Base-by-base conservation (phyloP, 495 filamentous ascomycete species). In the Talaromyces thailandensis region DNA sequence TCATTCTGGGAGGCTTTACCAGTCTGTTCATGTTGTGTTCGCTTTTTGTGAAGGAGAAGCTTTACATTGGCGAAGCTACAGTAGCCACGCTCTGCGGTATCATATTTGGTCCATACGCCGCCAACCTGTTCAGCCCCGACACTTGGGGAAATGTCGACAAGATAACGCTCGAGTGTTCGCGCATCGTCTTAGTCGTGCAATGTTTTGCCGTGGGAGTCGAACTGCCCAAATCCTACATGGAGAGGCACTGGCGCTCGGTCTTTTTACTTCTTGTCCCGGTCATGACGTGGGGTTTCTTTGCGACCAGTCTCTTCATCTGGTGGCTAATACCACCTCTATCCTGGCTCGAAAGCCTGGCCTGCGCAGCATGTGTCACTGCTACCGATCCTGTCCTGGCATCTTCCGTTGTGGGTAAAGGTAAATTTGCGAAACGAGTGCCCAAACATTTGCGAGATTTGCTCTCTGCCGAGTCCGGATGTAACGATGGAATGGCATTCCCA, bases 181-280 rank as follows among this genome's bases (percentile, higher is more conserved):
- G 95, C 62, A 93, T 99, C 66, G 95, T 99, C 63, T 83, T 99
- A 35, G 95, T 98, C 60, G 95, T 99, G 40, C 95, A 99, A 80
- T 99, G 95, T 81, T 99, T 99, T 72, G 95, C 95, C 75, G 91
- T 99, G 62, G 95, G 95, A 25, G 95, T 99, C 79, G 95, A 99
- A 76, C 82, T 99, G 82, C 95, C 95, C 56, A 93, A 93, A 75
- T 79, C 86, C 45, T 99, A 98, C 76, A 98, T 99, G 95, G 93
- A 97, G 68, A 87, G 86, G 64, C 95, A 99, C 73, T 99, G 95
- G 95, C 88, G 85, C 69, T 97, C 93, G 5, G 93, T 99, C 63
- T 76, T 87, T 3, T 84, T 96, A 66, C 75, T 99, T 64, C 82
- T 99, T 28, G 76, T 97, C 28, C 95, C 95, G 5, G 94, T 98